Base-by-base conservation (phyloP, 1,139 yeast genomes). In the Martiniozyma asiatica region DNA sequence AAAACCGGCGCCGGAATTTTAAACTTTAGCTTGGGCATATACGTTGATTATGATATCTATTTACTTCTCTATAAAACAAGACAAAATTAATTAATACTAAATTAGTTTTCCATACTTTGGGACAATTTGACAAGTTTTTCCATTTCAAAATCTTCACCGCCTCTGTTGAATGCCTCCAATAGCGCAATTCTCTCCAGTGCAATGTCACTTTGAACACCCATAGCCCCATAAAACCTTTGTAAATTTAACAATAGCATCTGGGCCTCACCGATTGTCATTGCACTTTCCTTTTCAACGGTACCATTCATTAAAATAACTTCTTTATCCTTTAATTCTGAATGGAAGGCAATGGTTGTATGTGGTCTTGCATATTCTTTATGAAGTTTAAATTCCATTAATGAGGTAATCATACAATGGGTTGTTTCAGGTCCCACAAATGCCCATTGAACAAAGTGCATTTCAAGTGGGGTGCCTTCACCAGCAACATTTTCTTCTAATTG, bases 361-460 rank as follows among this genome's bases (percentile, higher is more conserved):
- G 98, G 98, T 47, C 82, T 76, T 9, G 98, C 94, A 55, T 65
- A 92, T 48, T 87, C 97, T 38, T 73, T 73, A 50, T 89, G 96
- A 23, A 85, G 66, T 53, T 89, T 87, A 56, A 73, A 92, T 55
- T 92, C 98, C 1, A 93, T 92, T 39, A 92, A 65, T 0, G 96
- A 75, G 2, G 98, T 92, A 45, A 92, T 62, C 69, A 92, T 68
- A 52, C 94, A 82, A 56, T 92, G 95, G 3, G 84, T 64, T 5
- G 97, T 87, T 25, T 73, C 49, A 6, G 84, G 77, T 0, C 93
- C 95, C 2, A 79, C 89, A 53, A 85, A 82, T 13, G 75, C 65
- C 98, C 98, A 92, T 56, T 92, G 98, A 13, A 85, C 73, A 51
- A 79, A 85, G 51, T 89, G 96, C 61, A 89, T 67, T 53, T 89